A percentile compares a stretch with the other conserved stretches of the same genome.
Conservation (phyloP, 1,139 yeast genomes). For the Kodamaea arcana region DNA sequence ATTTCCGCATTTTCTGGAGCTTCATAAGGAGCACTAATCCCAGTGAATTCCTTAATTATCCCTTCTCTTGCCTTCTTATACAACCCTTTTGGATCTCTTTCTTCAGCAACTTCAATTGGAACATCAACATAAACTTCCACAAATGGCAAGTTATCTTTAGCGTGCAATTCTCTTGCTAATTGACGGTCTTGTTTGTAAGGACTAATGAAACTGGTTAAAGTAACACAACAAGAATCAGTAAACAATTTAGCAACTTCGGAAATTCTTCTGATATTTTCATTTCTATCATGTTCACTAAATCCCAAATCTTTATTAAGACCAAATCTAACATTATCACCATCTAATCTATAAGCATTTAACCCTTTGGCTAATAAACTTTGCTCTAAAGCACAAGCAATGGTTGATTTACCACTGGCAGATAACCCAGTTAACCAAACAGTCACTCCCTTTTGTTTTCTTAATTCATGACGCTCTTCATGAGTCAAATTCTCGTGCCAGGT, state of each 20-base stretch:
- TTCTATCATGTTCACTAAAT: constrained; percentile 84
- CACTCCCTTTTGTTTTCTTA: constrained; percentile 80
- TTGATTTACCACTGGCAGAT: constrained; percentile 92
- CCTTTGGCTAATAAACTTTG: constrained; percentile 68
- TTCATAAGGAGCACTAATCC: constrained; percentile 94
- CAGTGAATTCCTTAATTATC: constrained; percentile 88
- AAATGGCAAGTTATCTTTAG: constrained; percentile 70
- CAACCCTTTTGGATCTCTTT: constrained; percentile 95
- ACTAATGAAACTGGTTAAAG: constrained; percentile 87
- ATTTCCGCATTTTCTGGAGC: constrained; percentile 84
- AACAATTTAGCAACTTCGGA: constrained; percentile 88
- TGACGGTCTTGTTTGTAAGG: constrained; percentile 85
- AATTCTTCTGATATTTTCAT: constrained; percentile 91
- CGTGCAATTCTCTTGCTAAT: constrained; percentile 80
- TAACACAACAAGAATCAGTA: constrained; percentile 82
- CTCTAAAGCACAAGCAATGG: constrained; percentile 93
- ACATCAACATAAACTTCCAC: constrained; percentile 90
- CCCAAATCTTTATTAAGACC: constrained; percentile 95
- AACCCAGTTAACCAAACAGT: constrained; percentile 95
- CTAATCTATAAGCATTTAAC: constrained; percentile 77
- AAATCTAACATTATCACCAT: constrained; percentile 92
- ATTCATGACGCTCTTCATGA: constrained; percentile 67
- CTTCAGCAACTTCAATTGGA: constrained; percentile 89
- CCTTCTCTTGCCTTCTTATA: constrained; percentile 97
- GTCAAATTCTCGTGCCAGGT: constrained; percentile 94